Evolutionary conservation across 805 yeast genomes (phyloP), one percentile per base, ranked within the genome.

Genomic region (Zygoascus biomembranicola): DNA sequence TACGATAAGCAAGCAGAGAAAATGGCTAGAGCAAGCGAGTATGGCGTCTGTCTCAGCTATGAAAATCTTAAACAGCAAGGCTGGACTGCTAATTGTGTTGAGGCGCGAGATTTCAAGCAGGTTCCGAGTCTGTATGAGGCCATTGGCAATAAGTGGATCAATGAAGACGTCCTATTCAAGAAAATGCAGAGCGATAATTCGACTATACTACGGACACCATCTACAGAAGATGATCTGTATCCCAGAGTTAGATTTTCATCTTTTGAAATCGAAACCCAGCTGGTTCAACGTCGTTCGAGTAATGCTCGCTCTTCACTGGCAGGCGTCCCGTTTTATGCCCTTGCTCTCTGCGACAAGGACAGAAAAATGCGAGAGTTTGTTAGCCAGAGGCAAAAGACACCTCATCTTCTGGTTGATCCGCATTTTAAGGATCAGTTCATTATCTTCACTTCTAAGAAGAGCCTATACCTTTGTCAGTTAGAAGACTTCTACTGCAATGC

Each of bases 81-180:
- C 32, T 83, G 88, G 87, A 74, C 84, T 0, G 66, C 74, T 6
- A 70, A 68, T 48, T 71, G 70, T 10, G 63, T 82, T 1, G 64
- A 67, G 19, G 63, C 69, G 1, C 58, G 58, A 4, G 71, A 64
- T 52, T 82, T 84, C 67, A 71, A 73, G 53, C 67, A 68, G n/a
- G 87, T 82, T 5, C 63, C 67, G 39, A 72, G 78, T 5, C 55
- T 81, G 1, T 62, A 67, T n/a, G 75, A 75, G 11, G 68, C 80
- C 50, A 69, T 74, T 1, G 85, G 84, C 1, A 79, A 81, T 52
- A 62, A 65, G 2, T 59, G 62, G 55, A 53, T 69, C 1, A 65
- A 70, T 32, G 75, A 77, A 47, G 65, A 66, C 10, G 54, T 60
- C 14, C 32, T 55, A 2, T 53, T 59, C 47, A 49, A 53, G 37